Conservation (phyloP, 2,329 filamentous ascomycete species). For the Chaetomium globosum region DNA sequence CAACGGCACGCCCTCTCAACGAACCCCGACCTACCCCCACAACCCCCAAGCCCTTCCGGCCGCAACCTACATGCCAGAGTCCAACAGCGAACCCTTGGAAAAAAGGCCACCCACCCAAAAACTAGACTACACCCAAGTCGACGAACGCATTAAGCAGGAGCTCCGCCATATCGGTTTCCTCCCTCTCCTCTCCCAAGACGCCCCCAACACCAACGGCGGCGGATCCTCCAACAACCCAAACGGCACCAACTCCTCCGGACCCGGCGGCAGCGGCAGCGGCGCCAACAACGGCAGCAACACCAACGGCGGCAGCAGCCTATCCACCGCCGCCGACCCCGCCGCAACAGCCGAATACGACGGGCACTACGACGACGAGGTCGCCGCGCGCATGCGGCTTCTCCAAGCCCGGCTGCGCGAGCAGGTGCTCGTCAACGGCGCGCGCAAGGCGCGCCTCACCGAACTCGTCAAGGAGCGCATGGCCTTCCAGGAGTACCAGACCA, state of each 20-base stretch:
- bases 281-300: not conserved
- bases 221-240: conserved; percentile 2
- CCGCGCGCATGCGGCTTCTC: conserved; percentile 81
- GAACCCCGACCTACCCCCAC: conserved; percentile 32
- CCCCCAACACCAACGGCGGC: conserved; percentile 22
- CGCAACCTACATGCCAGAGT: conserved; percentile 79
- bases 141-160: conserved; percentile 89
- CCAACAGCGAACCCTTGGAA: conserved; percentile 74
- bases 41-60: conserved; percentile 55
- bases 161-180: conserved; percentile 88
- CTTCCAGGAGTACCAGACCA: conserved; percentile 94
- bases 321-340: conserved; percentile 34
- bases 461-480: conserved; percentile 91
- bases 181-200: conserved; percentile 47
- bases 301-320: not conserved
- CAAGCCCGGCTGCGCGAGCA: conserved; percentile 81
- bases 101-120: conserved; percentile 75
- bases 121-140: conserved; percentile 81
- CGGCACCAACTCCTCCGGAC: not conserved
- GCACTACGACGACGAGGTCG: conserved; percentile 91
- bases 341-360: conserved; percentile 74
- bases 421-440: conserved; percentile 84
- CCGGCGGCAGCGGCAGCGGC: not conserved
- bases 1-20: conserved; percentile 27
- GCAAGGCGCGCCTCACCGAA: conserved; percentile 83